These are phyloP conservation scores for Adansonia grandidieri DNA, from an alignment of 441 rosid genomes.

Conservation along the genomic window DNA sequence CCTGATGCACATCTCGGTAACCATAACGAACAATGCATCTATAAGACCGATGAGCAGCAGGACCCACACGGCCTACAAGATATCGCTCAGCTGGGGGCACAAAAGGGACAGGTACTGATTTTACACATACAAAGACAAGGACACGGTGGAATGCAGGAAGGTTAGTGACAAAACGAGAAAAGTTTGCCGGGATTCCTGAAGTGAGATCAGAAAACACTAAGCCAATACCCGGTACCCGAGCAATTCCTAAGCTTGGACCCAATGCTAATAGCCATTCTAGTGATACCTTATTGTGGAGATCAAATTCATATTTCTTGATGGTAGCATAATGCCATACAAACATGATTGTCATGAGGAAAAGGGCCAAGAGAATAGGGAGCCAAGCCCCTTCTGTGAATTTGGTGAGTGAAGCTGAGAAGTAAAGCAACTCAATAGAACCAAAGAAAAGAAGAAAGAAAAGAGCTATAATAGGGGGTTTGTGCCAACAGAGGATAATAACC, in stretches of 20 bases:
- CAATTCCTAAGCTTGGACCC: constrained; percentile 90
- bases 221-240: constrained; percentile 93
- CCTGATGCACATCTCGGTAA: constrained; percentile 97
- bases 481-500: constrained; percentile 91
- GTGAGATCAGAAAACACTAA: constrained; percentile 87
- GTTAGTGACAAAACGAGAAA: constrained; percentile 95
- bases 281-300: constrained; percentile 92
- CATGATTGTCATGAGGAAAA: constrained; percentile 84
- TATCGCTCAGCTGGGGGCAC: constrained; percentile 90
- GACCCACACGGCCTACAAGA: constrained; percentile 95
- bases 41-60: constrained; percentile 83
- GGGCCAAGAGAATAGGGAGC: constrained; percentile 93
- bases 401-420: constrained; percentile 94
- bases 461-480: constrained; percentile 79
- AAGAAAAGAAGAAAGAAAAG: constrained; percentile 76
- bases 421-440: constrained; percentile 82
- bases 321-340: constrained; percentile 95
- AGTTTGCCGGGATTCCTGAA: constrained; percentile 91
- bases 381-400: constrained; percentile 97
- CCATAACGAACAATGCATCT: constrained; percentile 96
- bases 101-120: constrained; percentile 88
- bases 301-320: constrained; percentile 83
- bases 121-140: constrained; percentile 88
- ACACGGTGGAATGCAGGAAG: constrained; percentile 97
- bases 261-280: constrained; percentile 92